A percentile compares a stretch with the other conserved stretches of the same genome.
phyloP scores from a whole-genome alignment of 2,329 filamentous ascomycete species.

The Tolypocladium tropicale region DNA sequence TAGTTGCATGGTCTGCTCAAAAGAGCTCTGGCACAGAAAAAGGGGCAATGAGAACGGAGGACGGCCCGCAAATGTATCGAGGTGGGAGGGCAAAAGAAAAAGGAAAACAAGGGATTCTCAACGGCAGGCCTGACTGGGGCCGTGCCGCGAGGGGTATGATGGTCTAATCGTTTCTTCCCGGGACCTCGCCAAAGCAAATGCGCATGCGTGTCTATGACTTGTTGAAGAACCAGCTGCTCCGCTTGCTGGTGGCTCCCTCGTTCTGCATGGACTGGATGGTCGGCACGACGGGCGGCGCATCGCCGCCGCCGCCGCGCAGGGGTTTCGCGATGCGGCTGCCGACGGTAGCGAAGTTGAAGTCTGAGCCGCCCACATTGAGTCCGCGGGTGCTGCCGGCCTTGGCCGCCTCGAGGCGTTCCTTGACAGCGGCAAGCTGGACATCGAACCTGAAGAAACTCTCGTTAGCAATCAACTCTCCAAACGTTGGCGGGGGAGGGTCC shows the following conservation, averaged over 20 bases:
- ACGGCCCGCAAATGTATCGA: constrained; percentile 5
- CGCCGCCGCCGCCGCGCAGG: constrained; percentile 48
- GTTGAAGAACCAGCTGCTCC: constrained; percentile 67
- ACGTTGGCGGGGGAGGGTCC: constrained; percentile 23
- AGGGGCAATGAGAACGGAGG: neutral
- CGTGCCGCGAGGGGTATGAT: constrained; percentile 5
- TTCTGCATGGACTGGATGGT: constrained; percentile 49
- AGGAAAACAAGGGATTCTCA: neutral
- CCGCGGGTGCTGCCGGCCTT: constrained; percentile 86
- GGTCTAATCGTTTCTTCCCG: constrained; percentile 6
- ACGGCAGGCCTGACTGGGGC: neutral
- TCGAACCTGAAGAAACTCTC: constrained; percentile 60
- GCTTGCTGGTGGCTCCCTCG: constrained; percentile 47
- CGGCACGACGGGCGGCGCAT: constrained; percentile 36
- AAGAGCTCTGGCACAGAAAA: neutral
- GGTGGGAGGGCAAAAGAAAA: constrained; percentile 4
- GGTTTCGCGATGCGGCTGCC: constrained; percentile 62
- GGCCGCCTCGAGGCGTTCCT: constrained; percentile 91
- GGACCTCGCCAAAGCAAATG: constrained; percentile 1
- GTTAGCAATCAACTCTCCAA: neutral
- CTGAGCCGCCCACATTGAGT: constrained; percentile 55
- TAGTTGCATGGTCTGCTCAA: neutral
- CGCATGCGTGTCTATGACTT: constrained; percentile 31
- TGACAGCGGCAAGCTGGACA: constrained; percentile 90
- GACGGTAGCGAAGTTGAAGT: constrained; percentile 59